These are phyloP conservation scores for Myxozyma mucilagina DNA, from an alignment of 805 yeast genomes.

Conservation along the genomic window DNA sequence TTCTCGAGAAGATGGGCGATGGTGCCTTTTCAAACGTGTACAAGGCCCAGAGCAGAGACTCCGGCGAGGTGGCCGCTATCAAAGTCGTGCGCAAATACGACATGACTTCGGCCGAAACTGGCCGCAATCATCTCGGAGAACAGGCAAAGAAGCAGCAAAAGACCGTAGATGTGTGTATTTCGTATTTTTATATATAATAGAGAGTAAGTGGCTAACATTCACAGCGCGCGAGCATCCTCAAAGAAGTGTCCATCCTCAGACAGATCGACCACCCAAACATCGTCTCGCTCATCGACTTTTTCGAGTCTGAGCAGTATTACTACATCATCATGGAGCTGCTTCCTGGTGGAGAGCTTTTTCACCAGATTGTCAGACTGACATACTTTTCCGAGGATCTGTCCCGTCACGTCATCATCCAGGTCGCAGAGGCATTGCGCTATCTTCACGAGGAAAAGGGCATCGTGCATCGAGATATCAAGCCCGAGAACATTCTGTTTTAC, in stretches of 20 bases:
- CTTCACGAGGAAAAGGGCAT: conserved; percentile 69
- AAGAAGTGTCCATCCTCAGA: conserved; percentile 74
- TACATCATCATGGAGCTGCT: conserved; percentile 67
- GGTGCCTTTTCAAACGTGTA: conserved; percentile 92
- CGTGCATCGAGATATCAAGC: conserved; percentile 81
- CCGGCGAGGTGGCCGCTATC: conserved; percentile 61
- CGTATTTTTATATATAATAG: neutral
- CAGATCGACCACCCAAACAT: conserved; percentile 62
- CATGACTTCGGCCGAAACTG: conserved; percentile 13
- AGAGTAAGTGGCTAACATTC: neutral
- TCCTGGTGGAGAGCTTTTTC: conserved; percentile 79
- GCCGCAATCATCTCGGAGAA: conserved; percentile 25
- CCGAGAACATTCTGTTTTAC: conserved; percentile 69
- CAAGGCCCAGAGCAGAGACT: conserved; percentile 56
- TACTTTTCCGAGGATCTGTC: conserved; percentile 73
- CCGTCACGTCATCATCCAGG: conserved; percentile 70
- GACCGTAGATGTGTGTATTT: conserved; percentile 25
- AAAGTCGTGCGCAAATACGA: conserved; percentile 68
- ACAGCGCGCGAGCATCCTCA: conserved; percentile 54
- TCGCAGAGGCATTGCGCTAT: conserved; percentile 67
- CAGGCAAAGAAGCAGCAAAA: conserved; percentile 31
- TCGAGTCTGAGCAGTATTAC: conserved; percentile 55
- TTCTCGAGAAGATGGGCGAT: conserved; percentile 50
- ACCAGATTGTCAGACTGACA: conserved; percentile 73
- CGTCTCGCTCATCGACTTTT: conserved; percentile 54